Evolutionary conservation across 768 basidiomycete genomes (phyloP).

Genomic region (Rhodosporidiobolus sp.): DNA sequence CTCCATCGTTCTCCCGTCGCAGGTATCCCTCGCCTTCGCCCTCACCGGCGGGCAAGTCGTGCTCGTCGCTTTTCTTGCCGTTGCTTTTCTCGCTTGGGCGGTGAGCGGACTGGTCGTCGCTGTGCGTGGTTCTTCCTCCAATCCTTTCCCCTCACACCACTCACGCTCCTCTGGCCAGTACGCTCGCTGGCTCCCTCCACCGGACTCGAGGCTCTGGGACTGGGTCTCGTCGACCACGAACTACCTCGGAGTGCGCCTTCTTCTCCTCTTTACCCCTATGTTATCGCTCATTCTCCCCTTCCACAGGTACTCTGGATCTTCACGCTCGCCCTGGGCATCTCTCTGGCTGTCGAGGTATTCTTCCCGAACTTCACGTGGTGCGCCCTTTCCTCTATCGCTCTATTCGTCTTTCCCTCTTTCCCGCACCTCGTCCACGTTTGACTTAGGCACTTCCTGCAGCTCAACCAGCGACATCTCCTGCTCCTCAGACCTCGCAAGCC

Average conservation of each 20-base stretch:
- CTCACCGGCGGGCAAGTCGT: background rate
- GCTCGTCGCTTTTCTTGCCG: background rate
- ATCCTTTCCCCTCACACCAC: background rate
- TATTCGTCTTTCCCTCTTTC: background rate
- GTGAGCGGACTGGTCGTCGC: background rate
- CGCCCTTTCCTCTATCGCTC: no score
- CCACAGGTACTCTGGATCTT: background rate
- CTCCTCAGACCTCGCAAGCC: no score
- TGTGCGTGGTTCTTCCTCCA: background rate
- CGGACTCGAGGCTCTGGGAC: background rate
- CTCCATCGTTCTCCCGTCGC: background rate
- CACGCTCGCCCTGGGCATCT: background rate
- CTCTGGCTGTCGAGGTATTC: background rate
- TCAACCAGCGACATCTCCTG: no score
- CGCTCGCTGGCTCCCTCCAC: constrained; percentile 3
- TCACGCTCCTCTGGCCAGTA: background rate
- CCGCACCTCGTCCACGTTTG: no score
- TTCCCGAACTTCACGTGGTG: background rate
- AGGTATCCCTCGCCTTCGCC: background rate
- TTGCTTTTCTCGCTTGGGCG: no score
- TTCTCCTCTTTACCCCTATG: background rate
- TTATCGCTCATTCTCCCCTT: background rate
- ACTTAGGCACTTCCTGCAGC: no score
- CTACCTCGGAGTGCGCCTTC: background rate
- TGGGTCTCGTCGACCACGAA: background rate